phyloP scores from a whole-genome alignment of 768 basidiomycete species.

The Clathrus columnatus region DNA sequence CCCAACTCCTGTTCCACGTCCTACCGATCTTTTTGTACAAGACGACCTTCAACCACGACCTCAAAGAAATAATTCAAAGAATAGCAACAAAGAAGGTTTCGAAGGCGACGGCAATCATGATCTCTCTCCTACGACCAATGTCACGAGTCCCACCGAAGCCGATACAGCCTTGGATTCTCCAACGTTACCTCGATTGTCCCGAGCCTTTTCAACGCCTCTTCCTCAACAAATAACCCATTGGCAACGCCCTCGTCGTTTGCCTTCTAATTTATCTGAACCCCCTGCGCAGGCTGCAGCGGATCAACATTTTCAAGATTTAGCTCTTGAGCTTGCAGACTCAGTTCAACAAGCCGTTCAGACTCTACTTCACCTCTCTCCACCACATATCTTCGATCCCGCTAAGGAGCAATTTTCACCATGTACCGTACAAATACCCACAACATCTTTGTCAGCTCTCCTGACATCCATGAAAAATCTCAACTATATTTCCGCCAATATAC shows the following conservation, averaged over 20 bases:
- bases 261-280: slow-evolving; percentile 12
- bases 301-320: slow-evolving; percentile 54
- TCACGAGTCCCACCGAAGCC: not conserved
- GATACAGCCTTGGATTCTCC: slow-evolving; percentile 12
- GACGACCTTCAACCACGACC: too few species aligned
- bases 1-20: too few species aligned
- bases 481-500: slow-evolving; percentile 84
- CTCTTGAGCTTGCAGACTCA: slow-evolving; percentile 83
- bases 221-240: slow-evolving; percentile 70
- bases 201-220: slow-evolving; percentile 74
- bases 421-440: slow-evolving; percentile 76
- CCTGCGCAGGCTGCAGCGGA: slow-evolving; percentile 21
- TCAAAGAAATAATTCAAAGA: too few species aligned
- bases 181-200: slow-evolving; percentile 48
- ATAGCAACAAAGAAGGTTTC: too few species aligned
- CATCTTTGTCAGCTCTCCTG: slow-evolving; percentile 81
- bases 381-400: slow-evolving; percentile 83
- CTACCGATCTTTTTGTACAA: too few species aligned
- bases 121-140: too few species aligned
- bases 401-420: slow-evolving; percentile 92
- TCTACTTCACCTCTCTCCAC: slow-evolving; percentile 80
- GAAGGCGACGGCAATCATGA: too few species aligned
- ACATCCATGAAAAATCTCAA: slow-evolving; percentile 91
- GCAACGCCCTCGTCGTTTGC: slow-evolving; percentile 50
- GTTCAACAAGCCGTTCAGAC: slow-evolving; percentile 89